Evolutionary conservation across 176 grass and related monocot genomes (phyloP).

Genomic region (Leersia perrieri): DNA sequence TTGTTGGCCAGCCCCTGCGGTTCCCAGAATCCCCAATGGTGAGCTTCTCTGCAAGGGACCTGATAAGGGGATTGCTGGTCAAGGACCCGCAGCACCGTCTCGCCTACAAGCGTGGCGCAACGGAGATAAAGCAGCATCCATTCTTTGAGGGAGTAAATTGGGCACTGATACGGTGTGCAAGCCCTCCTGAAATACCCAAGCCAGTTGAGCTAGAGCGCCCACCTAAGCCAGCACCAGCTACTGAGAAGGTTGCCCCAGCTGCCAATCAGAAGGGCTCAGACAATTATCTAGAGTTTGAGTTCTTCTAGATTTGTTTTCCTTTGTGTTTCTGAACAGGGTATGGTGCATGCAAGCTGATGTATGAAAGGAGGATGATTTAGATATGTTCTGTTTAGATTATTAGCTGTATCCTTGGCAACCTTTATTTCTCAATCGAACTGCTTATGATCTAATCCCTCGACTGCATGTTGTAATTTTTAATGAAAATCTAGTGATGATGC

Average conservation of each 20-base stretch:
- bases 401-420: slow-evolving; percentile 31
- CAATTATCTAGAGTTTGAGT: slow-evolving; percentile 75
- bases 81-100: slow-evolving; percentile 77
- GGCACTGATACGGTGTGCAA: slow-evolving; percentile 69
- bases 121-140: slow-evolving; percentile 74
- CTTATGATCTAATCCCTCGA: slow-evolving; percentile 28
- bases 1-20: slow-evolving; percentile 65
- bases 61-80: slow-evolving; percentile 72
- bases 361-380: slow-evolving; percentile 34
- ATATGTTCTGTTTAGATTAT: slow-evolving; percentile 34
- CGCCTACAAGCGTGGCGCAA: slow-evolving; percentile 67
- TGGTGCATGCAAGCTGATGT: slow-evolving; percentile 41
- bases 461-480: slow-evolving; percentile 30
- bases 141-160: slow-evolving; percentile 82
- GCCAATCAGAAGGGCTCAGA: slow-evolving; percentile 48
- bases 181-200: slow-evolving; percentile 66
- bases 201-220: slow-evolving; percentile 49
- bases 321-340: slow-evolving; percentile 12
- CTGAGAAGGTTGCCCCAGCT: slow-evolving; percentile 39
- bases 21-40: slow-evolving; percentile 68
- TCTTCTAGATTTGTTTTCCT: slow-evolving; percentile 55
- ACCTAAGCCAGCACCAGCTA: slow-evolving; percentile 38
- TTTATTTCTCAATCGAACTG: slow-evolving; percentile 25
- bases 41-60: slow-evolving; percentile 62
- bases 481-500: neutral